phyloP scores from a whole-genome alignment of 2,329 filamentous ascomycete species.

The Fusarium cicatricum region DNA sequence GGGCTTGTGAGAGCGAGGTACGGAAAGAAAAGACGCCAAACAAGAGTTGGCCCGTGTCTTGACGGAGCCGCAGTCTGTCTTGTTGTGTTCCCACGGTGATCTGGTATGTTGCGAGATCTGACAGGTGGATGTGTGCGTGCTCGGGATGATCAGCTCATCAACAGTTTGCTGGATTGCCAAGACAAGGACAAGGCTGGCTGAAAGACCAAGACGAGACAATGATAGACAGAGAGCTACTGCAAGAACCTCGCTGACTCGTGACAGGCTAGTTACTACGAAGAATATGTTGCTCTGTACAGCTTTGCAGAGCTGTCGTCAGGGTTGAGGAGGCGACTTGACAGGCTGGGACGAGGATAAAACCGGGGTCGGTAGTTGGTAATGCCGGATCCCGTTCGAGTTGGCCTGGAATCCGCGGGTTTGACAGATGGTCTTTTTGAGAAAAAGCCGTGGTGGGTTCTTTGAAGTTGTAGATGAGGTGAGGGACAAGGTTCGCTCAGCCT shows the following conservation, averaged over 20 bases:
- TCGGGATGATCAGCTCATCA: not conserved
- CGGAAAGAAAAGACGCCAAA: not conserved
- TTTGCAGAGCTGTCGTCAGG: too few species aligned
- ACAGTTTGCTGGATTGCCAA: not conserved
- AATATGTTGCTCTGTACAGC: not conserved
- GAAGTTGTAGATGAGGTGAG: not conserved
- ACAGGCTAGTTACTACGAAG: too few species aligned
- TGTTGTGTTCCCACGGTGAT: not conserved
- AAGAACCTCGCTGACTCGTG: too few species aligned
- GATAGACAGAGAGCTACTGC: too few species aligned
- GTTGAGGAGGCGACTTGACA: not conserved
- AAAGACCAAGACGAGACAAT: not conserved
- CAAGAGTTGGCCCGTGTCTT: conserved; percentile 29
- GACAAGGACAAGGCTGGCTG: not conserved
- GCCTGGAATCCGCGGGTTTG: conserved; percentile 10
- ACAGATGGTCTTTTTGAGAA: not conserved
- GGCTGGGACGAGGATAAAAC: conserved; percentile 22
- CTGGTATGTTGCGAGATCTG: conserved; percentile 5
- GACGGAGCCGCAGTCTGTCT: conserved; percentile 5
- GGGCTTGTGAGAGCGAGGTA: conserved; percentile 13
- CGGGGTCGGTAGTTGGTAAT: conserved; percentile 15
- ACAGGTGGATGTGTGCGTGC: not conserved
- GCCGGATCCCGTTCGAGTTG: conserved; percentile 11
- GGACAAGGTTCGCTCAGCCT: not conserved
- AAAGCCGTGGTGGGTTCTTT: too few species aligned